Conservation (phyloP, 176 grass and related monocot genomes). For the Lolium perenne region DNA sequence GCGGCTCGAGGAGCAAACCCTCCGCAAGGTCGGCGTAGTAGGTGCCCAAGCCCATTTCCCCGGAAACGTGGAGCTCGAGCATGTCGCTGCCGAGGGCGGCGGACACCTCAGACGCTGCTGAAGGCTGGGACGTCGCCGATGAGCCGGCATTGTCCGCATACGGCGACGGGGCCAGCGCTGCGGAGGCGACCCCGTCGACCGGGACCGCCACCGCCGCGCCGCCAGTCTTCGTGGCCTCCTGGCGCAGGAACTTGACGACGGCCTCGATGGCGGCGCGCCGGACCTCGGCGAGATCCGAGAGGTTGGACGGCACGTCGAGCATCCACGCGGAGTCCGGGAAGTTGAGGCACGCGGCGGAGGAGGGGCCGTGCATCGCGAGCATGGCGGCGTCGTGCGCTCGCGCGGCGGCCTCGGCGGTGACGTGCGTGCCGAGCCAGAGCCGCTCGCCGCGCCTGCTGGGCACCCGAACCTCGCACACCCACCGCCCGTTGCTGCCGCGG, state of each 20-base stretch:
- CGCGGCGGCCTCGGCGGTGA: conserved; percentile 65
- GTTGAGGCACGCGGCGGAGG: conserved; percentile 47
- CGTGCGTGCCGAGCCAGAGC: conserved; percentile 83
- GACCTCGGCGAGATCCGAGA: conserved; percentile 41
- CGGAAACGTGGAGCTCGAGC: conserved; percentile 36
- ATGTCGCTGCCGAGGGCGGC: not conserved
- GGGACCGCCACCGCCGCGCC: conserved; percentile 44
- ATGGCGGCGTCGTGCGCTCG: conserved; percentile 73
- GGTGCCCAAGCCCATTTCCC: conserved; percentile 27
- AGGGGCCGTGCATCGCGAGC: conserved; percentile 39
- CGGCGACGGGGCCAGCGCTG: not conserved
- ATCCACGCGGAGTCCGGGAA: conserved; percentile 66
- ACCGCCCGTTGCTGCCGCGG: conserved; percentile 51
- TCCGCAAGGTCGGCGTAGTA: conserved; percentile 59
- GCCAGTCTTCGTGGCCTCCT: not conserved
- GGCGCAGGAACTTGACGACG: conserved; percentile 46
- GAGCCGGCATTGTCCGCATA: conserved; percentile 39
- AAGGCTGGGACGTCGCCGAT: conserved; percentile 4
- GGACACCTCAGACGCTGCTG: not conserved
- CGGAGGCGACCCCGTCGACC: conserved; percentile 39
- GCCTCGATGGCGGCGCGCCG: conserved; percentile 55
- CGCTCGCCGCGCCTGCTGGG: conserved; percentile 55
- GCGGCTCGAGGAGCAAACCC: conserved; percentile 52
- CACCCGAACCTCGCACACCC: conserved; percentile 87
- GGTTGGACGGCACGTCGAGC: conserved; percentile 38